Conservation (phyloP, 1,284 basidiomycete genomes). For the Austroboletus niveus region DNA sequence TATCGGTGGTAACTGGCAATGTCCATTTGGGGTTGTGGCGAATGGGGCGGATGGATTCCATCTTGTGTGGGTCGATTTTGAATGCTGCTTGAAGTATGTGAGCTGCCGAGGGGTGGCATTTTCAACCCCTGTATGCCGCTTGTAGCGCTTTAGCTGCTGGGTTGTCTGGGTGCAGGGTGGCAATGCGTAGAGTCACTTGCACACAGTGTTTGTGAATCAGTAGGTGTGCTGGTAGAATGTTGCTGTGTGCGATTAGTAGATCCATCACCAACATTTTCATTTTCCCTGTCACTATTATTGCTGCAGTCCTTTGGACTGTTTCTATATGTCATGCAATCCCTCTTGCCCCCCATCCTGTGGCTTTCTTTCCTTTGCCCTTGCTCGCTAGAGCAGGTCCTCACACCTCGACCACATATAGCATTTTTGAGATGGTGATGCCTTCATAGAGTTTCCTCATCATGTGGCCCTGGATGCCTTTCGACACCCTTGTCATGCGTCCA, state of each 20-base stretch:
- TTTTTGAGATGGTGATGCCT: conserved; percentile 20
- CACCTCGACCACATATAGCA: neutral
- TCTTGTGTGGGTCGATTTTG: no score
- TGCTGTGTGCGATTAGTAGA: neutral
- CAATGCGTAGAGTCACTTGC: neutral
- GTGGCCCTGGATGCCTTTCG: rapidly evolving
- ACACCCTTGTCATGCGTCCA: neutral
- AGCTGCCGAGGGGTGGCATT: no score
- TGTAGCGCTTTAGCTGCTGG: no score
- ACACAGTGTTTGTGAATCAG: neutral
- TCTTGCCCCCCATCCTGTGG: neutral
- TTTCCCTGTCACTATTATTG: neutral
- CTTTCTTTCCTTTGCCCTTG: neutral
- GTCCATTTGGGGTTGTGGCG: no score
- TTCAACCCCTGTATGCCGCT: no score
- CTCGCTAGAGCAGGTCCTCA: neutral
- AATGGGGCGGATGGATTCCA: no score
- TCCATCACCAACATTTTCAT: neutral
- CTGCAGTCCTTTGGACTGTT: neutral
- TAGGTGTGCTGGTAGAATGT: neutral
- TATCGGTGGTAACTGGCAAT: no score
- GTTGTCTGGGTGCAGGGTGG: neutral
- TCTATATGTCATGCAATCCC: neutral
- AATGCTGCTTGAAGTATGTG: no score
- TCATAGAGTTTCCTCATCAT: conserved; percentile 21